Conservation (phyloP, 2,329 filamentous ascomycete genomes). For the Fusarium napiforme region DNA sequence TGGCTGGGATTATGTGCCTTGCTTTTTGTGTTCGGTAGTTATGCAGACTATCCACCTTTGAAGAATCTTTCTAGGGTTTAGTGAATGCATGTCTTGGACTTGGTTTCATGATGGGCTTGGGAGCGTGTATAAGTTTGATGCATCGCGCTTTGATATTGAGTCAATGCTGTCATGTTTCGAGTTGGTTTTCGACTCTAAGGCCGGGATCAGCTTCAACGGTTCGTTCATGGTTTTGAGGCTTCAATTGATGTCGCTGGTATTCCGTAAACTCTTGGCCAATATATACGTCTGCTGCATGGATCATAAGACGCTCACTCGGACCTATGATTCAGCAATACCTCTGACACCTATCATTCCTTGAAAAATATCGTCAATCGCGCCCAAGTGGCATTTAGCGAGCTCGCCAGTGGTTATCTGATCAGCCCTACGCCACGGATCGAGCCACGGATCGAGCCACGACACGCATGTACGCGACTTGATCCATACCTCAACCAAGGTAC, state of each 20-base stretch:
- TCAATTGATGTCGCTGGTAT: neutral
- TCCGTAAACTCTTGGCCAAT: neutral
- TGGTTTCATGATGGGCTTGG: neutral
- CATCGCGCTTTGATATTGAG: neutral
- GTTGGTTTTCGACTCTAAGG: rapidly evolving
- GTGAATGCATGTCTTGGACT: neutral
- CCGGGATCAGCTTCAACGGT: neutral
- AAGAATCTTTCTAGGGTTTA: neutral
- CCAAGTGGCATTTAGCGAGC: neutral
- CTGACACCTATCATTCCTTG: neutral
- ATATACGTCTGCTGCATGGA: neutral
- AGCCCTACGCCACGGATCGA: conserved; percentile 7
- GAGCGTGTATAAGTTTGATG: neutral
- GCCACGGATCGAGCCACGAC: conserved; percentile 6
- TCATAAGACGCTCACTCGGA: neutral
- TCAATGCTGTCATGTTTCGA: neutral
- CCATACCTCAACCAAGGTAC: neutral
- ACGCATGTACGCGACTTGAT: neutral
- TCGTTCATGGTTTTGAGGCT: neutral
- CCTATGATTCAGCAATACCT: neutral
- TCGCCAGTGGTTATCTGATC: neutral
- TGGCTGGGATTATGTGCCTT: conserved; percentile 1
- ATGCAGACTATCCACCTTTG: neutral
- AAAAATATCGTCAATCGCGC: conserved; percentile 1
- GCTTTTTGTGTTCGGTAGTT: neutral